phyloP scores from a whole-genome alignment of 495 filamentous ascomycete genomes.

The Apodospora peruviana region DNA sequence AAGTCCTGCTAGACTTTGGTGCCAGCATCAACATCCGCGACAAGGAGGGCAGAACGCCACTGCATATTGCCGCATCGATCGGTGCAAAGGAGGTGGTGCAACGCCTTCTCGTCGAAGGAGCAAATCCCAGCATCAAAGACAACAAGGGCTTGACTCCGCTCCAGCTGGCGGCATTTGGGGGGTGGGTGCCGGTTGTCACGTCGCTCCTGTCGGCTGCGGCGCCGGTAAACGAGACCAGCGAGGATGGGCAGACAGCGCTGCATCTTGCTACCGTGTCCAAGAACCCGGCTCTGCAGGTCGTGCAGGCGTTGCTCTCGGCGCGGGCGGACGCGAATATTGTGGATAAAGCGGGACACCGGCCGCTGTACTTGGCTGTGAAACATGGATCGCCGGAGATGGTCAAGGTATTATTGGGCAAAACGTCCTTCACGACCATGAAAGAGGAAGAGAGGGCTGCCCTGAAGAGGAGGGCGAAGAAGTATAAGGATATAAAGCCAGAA shows the following conservation, averaged over 20 bases:
- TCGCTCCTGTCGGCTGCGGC: conserved; percentile 9
- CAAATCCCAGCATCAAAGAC: conserved; percentile 4
- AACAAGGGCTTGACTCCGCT: conserved; percentile 16
- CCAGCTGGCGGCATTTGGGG: conserved; percentile 14
- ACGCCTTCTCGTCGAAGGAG: conserved; percentile 12
- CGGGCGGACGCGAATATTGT: conserved; percentile 1
- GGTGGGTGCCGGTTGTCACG: conserved; percentile 13
- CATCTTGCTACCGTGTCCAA: conserved; percentile 1
- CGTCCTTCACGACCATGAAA: not conserved
- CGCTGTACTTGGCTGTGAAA: conserved; percentile 13
- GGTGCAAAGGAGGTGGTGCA: conserved; percentile 14
- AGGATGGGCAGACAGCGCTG: conserved; percentile 5
- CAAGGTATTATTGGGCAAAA: conserved; percentile 8
- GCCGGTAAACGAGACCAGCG: not conserved
- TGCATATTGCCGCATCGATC: conserved; percentile 19
- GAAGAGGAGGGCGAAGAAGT: not conserved
- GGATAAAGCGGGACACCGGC: not conserved
- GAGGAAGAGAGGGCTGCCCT: not conserved
- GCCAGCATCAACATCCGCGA: conserved; percentile 15
- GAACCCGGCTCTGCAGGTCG: not conserved
- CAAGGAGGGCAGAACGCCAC: conserved; percentile 12
- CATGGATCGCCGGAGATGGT: conserved; percentile 13
- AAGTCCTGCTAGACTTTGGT: conserved; percentile 15
- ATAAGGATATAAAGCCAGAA: not conserved
- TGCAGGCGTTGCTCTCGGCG: not conserved